phyloP scores from a whole-genome alignment of 192 early-diverging fungal species.

The Linnemannia exigua region DNA sequence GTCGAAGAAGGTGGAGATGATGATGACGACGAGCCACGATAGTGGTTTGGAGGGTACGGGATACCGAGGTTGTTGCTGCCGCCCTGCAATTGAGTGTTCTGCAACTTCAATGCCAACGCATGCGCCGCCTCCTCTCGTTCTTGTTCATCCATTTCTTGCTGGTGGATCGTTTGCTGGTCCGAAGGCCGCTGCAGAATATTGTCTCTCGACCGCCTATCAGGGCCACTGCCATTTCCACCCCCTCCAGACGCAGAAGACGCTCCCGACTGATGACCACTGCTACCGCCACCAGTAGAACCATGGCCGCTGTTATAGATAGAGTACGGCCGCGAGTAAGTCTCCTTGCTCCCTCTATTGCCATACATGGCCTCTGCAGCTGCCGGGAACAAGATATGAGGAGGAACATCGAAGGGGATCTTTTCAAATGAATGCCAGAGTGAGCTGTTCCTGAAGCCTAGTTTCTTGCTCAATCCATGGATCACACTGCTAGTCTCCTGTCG shows the following conservation, averaged over 20 bases:
- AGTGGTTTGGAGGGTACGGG: neutral
- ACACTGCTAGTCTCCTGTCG: constrained; percentile 21
- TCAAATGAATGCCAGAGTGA: constrained; percentile 53
- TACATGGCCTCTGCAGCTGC: constrained; percentile 33
- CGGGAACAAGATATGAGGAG: constrained; percentile 42
- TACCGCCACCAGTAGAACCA: neutral
- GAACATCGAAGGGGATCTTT: constrained; percentile 56
- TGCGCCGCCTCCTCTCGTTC: constrained; percentile 25
- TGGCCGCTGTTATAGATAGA: neutral
- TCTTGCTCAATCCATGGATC: constrained; percentile 24
- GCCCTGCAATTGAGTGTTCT: neutral
- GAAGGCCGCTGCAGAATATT: constrained; percentile 36
- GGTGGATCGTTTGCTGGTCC: constrained; percentile 33
- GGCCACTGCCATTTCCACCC: neutral
- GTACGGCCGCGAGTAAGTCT: neutral
- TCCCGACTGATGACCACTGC: neutral
- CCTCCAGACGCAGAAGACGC: neutral
- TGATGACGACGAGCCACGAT: neutral
- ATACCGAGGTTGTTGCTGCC: neutral
- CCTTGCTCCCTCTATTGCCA: constrained; percentile 15
- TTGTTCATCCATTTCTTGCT: constrained; percentile 37
- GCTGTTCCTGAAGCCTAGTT: constrained; percentile 23
- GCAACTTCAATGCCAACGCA: constrained; percentile 12
- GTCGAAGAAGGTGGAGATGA: constrained; percentile 16
- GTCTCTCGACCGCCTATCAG: constrained; percentile 20